phyloP scores from a whole-genome alignment of 768 basidiomycete genomes.

The Boletus sensibilis region DNA sequence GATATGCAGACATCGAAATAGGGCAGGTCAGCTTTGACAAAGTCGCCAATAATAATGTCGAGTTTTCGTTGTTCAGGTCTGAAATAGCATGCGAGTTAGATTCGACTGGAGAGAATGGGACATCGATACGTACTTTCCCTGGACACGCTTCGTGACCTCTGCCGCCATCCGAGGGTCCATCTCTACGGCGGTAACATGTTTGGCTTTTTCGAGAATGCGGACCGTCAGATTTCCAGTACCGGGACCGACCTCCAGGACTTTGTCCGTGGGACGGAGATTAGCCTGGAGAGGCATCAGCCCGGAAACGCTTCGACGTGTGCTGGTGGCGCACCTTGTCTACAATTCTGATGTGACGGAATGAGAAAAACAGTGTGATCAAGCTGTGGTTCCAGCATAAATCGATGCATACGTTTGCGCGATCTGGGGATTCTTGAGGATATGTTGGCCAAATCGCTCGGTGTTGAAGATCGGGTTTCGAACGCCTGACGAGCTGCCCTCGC shows the following conservation, averaged over 20 bases:
- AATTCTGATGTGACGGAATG: slow-evolving; percentile 38
- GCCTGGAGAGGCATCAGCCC: slow-evolving; percentile 49
- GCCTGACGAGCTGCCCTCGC: slow-evolving; percentile 38
- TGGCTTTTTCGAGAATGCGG: slow-evolving; percentile 88
- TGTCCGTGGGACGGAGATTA: slow-evolving; percentile 89
- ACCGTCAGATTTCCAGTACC: slow-evolving; percentile 97
- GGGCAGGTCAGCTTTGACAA: slow-evolving; percentile 96
- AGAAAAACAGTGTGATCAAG: slow-evolving; percentile 14
- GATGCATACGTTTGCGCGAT: slow-evolving; percentile 80
- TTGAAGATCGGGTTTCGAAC: slow-evolving; percentile 89
- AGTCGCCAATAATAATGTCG: slow-evolving; percentile 94
- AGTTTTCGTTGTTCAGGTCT: slow-evolving; percentile 96
- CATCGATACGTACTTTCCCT: slow-evolving; percentile 81
- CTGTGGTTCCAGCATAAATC: slow-evolving; percentile 20
- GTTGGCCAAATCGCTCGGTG: slow-evolving; percentile 93
- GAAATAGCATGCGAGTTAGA: background rate
- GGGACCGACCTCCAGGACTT: slow-evolving; percentile 95
- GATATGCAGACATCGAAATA: slow-evolving; percentile 99
- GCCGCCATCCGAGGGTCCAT: slow-evolving; percentile 99
- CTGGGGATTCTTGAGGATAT: slow-evolving; percentile 92
- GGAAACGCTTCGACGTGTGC: background rate
- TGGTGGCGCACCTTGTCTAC: slow-evolving; percentile 52
- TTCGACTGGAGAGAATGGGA: background rate
- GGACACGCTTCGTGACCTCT: slow-evolving; percentile 93
- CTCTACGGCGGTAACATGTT: slow-evolving; percentile 91